Base-by-base conservation (phyloP, 1,284 basidiomycete species). In the Caloboletus firmus region DNA sequence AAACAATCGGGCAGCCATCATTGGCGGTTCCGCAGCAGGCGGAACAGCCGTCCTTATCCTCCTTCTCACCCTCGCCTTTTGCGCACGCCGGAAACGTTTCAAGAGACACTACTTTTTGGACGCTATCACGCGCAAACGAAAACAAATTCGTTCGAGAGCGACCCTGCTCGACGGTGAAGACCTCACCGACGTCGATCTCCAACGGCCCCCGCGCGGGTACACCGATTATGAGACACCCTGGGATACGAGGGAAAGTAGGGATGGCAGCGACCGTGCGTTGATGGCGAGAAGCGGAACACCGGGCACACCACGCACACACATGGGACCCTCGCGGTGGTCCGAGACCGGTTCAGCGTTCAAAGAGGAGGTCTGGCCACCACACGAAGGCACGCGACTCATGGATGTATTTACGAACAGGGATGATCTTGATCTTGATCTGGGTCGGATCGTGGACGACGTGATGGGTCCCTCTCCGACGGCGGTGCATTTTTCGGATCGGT, bases 291-390 rank as follows among this genome's bases (percentile, higher is more conserved):
- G 40, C 8, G 49, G 13, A 28, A 30, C 32, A 11, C 48, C 49
- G 4, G 37, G 40, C 37, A 42, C 45, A 0, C 43, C n/a, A 12
- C 30, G 6, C 17, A 24, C 34, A 6, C 4, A 1, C 34, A 8
- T 32, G 11, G 15, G 10, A 18, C 22, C 20, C 6, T 40, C 51
- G 2, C 50, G 32, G 5, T 39, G 74, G 7, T 68, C 71, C 15
- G 78, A 77, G 51, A 71, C 74, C 7, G 79, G 79, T 7, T 78
- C 76, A 1, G 69, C 79, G 17, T 82, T 82, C 73, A 74, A 74
- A 24, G 81, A 82, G 56, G 72, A 70, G 18, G 71, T 81, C 4
- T 80, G 78, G 77, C 77, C 76, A 0, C 79, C 79, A 1, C 62
- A 62, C 24, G 72, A 76, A 36, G 63, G 58, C 30, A 72, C 65